Conservation (phyloP, 257 asterid genomes). For the Cynanchum wilfordii region DNA sequence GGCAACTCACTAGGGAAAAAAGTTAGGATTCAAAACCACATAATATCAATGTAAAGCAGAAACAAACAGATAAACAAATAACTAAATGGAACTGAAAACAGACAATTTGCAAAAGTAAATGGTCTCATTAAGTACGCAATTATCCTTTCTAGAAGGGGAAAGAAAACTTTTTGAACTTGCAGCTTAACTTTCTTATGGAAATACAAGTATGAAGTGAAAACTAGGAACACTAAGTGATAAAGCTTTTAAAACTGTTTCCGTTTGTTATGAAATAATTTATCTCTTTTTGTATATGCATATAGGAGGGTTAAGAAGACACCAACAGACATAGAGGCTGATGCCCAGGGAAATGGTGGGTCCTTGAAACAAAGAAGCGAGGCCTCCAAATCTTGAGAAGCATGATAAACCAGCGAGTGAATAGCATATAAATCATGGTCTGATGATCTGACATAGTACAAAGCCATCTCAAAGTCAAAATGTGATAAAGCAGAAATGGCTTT, state of each 20-base stretch:
- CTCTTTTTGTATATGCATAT: slow-evolving; percentile 58
- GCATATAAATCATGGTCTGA: slow-evolving; percentile 85
- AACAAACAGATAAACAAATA: not conserved
- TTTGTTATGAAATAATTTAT: slow-evolving; percentile 69
- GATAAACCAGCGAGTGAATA: slow-evolving; percentile 66
- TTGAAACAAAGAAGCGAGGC: slow-evolving; percentile 75
- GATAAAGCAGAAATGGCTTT: slow-evolving; percentile 72
- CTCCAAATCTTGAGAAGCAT: slow-evolving; percentile 78
- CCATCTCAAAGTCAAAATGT: slow-evolving; percentile 84
- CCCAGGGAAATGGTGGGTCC: slow-evolving; percentile 97
- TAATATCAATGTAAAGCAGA: not conserved
- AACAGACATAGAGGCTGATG: slow-evolving; percentile 39
- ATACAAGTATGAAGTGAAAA: slow-evolving; percentile 31
- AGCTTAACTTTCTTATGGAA: slow-evolving; percentile 29
- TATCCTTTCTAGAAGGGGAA: not conserved
- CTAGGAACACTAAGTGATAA: slow-evolving; percentile 21
- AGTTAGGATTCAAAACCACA: not conserved
- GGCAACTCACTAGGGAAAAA: not conserved
- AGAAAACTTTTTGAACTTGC: slow-evolving; percentile 18
- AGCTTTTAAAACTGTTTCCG: slow-evolving; percentile 82
- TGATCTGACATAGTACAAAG: slow-evolving; percentile 64
- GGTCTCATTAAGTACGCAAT: not conserved
- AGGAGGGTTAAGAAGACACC: slow-evolving; percentile 47
- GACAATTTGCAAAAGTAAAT: not conserved
- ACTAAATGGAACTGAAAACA: not conserved